These are phyloP conservation scores for Myrmaecium sp. DNA, from an alignment of 2,329 filamentous ascomycete genomes.

Conservation along the genomic window DNA sequence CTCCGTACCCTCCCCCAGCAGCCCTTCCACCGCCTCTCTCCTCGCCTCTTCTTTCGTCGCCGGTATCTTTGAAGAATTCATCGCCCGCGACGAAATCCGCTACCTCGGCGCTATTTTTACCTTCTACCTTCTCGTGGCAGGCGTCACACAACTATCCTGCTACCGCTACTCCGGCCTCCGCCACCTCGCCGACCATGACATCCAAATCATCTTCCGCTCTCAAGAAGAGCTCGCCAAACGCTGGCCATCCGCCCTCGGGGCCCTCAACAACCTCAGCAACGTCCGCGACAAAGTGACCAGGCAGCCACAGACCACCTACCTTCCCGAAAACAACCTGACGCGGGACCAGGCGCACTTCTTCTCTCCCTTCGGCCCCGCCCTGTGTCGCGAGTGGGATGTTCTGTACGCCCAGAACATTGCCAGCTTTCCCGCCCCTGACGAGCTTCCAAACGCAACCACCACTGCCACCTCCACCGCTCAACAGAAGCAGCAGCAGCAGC, in stretches of 20 bases:
- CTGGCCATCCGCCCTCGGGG: conserved; percentile 16
- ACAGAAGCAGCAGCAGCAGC: too few relatives aligned
- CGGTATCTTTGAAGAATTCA: conserved; percentile 27
- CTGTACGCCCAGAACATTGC: conserved; percentile 1
- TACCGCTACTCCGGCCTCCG: conserved; percentile 18
- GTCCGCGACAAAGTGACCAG: conserved; percentile 15
- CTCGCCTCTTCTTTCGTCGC: conserved; percentile 25
- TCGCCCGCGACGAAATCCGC: conserved; percentile 23
- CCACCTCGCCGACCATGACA: conserved; percentile 12
- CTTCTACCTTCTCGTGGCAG: conserved; percentile 24
- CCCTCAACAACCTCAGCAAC: conserved; percentile 15
- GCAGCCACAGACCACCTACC: conserved; percentile 11
- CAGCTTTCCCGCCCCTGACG: conserved; percentile 9
- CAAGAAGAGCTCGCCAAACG: conserved; percentile 15
- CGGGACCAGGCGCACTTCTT: conserved; percentile 13
- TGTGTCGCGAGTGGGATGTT: conserved; percentile 14
- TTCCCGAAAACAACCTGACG: conserved; percentile 14
- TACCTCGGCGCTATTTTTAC: conserved; percentile 24
- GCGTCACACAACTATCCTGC: conserved; percentile 22
- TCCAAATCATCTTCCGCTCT: conserved; percentile 12
- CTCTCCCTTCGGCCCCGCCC: conserved; percentile 14
- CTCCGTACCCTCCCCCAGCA: conserved; percentile 12
- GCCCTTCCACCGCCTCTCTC: conserved; percentile 20
- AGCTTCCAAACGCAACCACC: conserved; percentile 8
- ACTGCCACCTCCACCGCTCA: too few relatives aligned